These are phyloP conservation scores for Drosera capensis DNA, from an alignment of 148 eudicot genomes.

Conservation along the genomic window DNA sequence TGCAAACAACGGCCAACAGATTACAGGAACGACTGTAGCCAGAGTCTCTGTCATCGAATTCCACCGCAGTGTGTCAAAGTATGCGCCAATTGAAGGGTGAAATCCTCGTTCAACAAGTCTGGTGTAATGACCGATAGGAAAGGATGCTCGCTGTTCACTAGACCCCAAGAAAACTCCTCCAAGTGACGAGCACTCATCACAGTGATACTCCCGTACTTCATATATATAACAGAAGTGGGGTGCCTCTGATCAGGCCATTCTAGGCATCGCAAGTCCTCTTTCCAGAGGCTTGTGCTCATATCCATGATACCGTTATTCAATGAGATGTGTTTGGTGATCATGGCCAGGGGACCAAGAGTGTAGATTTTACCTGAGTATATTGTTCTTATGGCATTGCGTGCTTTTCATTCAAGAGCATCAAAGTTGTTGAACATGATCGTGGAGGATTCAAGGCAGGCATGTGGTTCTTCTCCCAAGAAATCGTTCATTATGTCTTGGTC, in stretches of 20 bases:
- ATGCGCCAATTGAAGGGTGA: constrained; percentile 10
- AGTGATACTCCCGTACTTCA: constrained; percentile 12
- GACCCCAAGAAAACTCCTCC: constrained; percentile 13
- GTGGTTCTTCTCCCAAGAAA: constrained; percentile 8
- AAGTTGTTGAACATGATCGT: constrained; percentile 2
- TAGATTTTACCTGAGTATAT: background rate
- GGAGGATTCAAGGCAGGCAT: background rate
- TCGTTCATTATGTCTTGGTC: constrained; percentile 10
- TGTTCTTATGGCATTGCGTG: background rate
- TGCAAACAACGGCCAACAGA: constrained; percentile 11
- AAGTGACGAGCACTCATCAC: constrained; percentile 7
- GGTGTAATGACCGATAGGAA: constrained; percentile 25
- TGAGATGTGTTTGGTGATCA: background rate
- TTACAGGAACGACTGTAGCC: constrained; percentile 15
- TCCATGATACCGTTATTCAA: background rate
- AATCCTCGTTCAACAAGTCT: constrained; percentile 7
- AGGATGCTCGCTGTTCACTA: constrained; percentile 11
- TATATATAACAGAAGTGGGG: constrained; percentile 10
- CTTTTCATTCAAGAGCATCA: background rate
- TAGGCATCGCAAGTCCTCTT: constrained; percentile 4
- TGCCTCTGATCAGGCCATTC: constrained; percentile 13
- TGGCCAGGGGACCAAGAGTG: background rate
- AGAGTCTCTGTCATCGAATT: constrained; percentile 16
- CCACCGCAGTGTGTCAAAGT: constrained; percentile 21
- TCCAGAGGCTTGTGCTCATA: constrained; percentile 1